Conservation (phyloP, 2,329 filamentous ascomycete species). For the Colletotrichum tanaceti region DNA sequence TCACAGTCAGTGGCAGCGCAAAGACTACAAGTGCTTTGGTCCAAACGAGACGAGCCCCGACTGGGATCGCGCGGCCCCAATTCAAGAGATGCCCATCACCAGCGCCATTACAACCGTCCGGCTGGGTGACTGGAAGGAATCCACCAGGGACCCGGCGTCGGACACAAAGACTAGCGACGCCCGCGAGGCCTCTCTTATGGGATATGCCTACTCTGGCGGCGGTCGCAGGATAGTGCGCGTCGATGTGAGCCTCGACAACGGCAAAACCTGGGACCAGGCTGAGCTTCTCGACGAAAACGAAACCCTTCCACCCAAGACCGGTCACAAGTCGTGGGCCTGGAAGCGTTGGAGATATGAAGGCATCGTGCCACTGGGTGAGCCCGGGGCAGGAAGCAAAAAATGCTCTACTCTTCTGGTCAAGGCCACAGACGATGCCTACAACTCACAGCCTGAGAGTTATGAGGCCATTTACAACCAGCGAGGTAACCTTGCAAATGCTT, state of each 20-base stretch:
- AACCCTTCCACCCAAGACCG: constrained; percentile 43
- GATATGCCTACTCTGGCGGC: constrained; percentile 77
- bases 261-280: constrained; percentile 73
- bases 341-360: constrained; percentile 70
- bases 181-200: constrained; percentile 58
- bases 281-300: constrained; percentile 64
- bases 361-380: constrained; percentile 52
- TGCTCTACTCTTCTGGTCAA: constrained; percentile 71
- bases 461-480: constrained; percentile 71
- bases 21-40: constrained; percentile 77
- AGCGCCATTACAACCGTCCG: constrained; percentile 70
- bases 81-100: constrained; percentile 76
- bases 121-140: constrained; percentile 52
- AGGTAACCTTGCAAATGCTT: constrained; percentile 74
- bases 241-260: constrained; percentile 73
- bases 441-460: constrained; percentile 72
- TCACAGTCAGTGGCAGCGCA: constrained; percentile 72
- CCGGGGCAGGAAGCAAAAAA: constrained; percentile 45
- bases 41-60: constrained; percentile 70
- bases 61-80: constrained; percentile 72
- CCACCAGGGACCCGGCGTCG: neutral
- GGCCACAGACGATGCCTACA: constrained; percentile 74
- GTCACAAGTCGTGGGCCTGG: constrained; percentile 71
- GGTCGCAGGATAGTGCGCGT: constrained; percentile 75
- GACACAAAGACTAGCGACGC: neutral